Evolutionary conservation across 495 filamentous ascomycete genomes (phyloP).

Genomic region (Trichoderma virens): DNA sequence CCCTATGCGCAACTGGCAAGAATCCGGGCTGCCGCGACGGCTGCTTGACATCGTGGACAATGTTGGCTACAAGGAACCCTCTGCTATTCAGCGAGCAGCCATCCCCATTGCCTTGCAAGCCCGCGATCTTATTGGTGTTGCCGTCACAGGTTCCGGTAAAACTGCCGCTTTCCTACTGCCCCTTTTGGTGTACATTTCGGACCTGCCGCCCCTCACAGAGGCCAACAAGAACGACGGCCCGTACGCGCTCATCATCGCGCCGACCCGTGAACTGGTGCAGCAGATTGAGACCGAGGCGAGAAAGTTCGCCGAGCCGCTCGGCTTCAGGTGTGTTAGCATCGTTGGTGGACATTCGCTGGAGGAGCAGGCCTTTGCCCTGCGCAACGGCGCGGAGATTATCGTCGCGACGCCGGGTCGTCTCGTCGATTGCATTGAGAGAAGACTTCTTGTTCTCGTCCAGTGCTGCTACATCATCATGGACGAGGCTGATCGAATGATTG

Average conservation of each 20-base stretch:
- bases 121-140: constrained; percentile 93
- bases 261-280: constrained; percentile 96
- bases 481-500: constrained; percentile 99
- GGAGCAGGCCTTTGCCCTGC: constrained; percentile 85
- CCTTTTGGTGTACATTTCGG: constrained; percentile 91
- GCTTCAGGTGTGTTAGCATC: constrained; percentile 93
- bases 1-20: constrained; percentile 92
- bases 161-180: constrained; percentile 94
- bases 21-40: constrained; percentile 72
- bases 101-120: constrained; percentile 94
- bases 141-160: constrained; percentile 98
- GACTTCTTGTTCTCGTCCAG: constrained; percentile 83
- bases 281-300: constrained; percentile 94
- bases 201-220: constrained; percentile 78
- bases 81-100: constrained; percentile 84
- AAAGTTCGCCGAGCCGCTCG: constrained; percentile 86
- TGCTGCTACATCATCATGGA: constrained; percentile 98
- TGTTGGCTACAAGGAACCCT: constrained; percentile 91
- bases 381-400: constrained; percentile 97
- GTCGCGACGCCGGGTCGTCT: constrained; percentile 97
- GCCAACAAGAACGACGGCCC: constrained; percentile 91
- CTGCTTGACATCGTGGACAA: constrained; percentile 75
- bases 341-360: constrained; percentile 95
- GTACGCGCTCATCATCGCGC: constrained; percentile 92
- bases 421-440: constrained; percentile 91